Evolutionary conservation across 352 stramenopile species (phyloP).

Genomic region (Phytophthora megakarya): DNA sequence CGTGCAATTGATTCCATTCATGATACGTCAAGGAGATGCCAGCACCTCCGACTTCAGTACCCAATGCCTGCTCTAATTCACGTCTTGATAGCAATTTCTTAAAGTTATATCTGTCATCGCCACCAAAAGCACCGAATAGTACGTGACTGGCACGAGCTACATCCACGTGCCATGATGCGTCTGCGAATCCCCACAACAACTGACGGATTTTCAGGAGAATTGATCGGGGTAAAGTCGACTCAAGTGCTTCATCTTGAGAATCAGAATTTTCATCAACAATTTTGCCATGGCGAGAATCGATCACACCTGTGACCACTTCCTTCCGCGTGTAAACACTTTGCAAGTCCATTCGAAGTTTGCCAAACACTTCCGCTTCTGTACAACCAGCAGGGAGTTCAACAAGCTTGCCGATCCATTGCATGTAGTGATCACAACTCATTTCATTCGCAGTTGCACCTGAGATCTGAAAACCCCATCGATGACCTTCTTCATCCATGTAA

Average conservation of each 20-base stretch:
- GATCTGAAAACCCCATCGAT: conserved; percentile 61
- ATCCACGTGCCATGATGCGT: conserved; percentile 57
- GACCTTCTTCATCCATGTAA: conserved; percentile 59
- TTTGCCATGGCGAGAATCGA: conserved; percentile 25
- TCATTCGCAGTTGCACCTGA: conserved; percentile 47
- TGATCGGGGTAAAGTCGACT: conserved; percentile 15
- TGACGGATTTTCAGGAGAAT: conserved; percentile 46
- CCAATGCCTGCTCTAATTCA: conserved; percentile 51
- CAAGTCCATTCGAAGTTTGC: conserved; percentile 59
- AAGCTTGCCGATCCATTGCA: conserved; percentile 65
- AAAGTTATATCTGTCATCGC: conserved; percentile 18
- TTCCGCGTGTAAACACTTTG: conserved; percentile 62
- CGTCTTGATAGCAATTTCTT: conserved; percentile 36
- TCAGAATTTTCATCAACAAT: not conserved
- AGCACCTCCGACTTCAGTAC: conserved; percentile 29
- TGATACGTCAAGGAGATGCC: conserved; percentile 34
- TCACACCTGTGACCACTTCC: conserved; percentile 41
- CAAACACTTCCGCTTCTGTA: conserved; percentile 38
- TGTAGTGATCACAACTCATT: conserved; percentile 59
- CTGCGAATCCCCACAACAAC: conserved; percentile 58
- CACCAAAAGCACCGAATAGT: conserved; percentile 16
- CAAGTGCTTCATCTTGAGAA: conserved; percentile 13
- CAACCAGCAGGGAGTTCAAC: conserved; percentile 18
- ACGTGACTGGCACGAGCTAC: conserved; percentile 9
- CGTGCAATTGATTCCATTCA: conserved; percentile 58